These are phyloP conservation scores for Saccharomyces kudriavzevii DNA, from an alignment of 805 yeast genomes.

Conservation along the genomic window DNA sequence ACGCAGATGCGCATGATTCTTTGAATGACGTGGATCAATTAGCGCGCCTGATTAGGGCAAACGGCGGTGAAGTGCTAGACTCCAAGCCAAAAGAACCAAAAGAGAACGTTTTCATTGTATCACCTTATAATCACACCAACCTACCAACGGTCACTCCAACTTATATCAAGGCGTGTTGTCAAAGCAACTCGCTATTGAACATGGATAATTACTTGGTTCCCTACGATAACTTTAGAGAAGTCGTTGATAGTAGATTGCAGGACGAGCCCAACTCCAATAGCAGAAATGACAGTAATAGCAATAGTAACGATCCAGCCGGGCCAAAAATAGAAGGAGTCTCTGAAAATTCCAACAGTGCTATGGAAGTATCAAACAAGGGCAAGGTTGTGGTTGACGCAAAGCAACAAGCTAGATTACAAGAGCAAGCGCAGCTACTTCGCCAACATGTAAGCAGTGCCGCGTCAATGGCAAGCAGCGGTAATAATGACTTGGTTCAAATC, in stretches of 20 bases:
- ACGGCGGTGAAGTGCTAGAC: conserved; percentile 22
- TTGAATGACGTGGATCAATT: conserved; percentile 17
- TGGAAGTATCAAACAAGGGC: not conserved
- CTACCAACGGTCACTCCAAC: conserved; percentile 28
- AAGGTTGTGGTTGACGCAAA: not conserved
- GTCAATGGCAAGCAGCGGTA: not conserved
- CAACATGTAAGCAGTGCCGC: not conserved
- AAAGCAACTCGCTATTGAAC: conserved; percentile 14
- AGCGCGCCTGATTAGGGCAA: conserved; percentile 10
- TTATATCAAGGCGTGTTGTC: conserved; percentile 23
- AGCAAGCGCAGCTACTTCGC: not conserved
- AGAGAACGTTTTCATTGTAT: conserved; percentile 19
- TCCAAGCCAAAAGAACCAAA: conserved; percentile 14
- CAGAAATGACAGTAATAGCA: not conserved
- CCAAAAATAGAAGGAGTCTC: not conserved
- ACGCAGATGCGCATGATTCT: conserved; percentile 20
- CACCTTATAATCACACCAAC: conserved; percentile 26
- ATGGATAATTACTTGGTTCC: conserved; percentile 24
- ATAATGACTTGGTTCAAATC: not conserved
- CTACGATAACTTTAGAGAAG: conserved; percentile 21
- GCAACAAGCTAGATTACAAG: not conserved
- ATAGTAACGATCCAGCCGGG: not conserved
- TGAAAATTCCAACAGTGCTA: not conserved
- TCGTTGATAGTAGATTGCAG: conserved; percentile 19
- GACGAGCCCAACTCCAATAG: conserved; percentile 3